Evolutionary conservation across 2,329 filamentous ascomycete species (phyloP).

Genomic region (Lasiodiplodia sp.): DNA sequence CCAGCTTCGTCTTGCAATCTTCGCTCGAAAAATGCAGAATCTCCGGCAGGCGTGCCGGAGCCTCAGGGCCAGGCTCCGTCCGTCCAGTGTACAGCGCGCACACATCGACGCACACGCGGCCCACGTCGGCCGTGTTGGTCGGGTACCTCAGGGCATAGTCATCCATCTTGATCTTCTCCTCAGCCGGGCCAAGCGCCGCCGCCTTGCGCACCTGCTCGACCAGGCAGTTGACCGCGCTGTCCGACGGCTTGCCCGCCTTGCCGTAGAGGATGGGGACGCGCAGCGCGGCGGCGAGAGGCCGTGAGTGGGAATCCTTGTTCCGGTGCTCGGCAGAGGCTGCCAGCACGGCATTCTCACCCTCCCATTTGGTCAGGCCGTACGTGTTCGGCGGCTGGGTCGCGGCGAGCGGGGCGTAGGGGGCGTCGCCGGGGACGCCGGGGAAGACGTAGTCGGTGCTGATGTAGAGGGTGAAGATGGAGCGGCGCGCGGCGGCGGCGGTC

Average conservation of each 20-base stretch:
- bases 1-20: constrained; percentile 86
- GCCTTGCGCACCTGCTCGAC: constrained; percentile 72
- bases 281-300: constrained; percentile 71
- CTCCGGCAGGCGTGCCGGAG: constrained; percentile 64
- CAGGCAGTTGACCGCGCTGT: constrained; percentile 84
- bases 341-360: constrained; percentile 75
- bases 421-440: constrained; percentile 75
- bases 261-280: constrained; percentile 88
- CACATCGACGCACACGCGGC: constrained; percentile 77
- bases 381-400: constrained; percentile 76
- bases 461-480: constrained; percentile 72
- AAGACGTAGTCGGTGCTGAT: constrained; percentile 88
- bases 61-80: constrained; percentile 32
- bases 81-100: constrained; percentile 66
- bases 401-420: constrained; percentile 76
- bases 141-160: constrained; percentile 86
- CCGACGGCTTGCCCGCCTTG: constrained; percentile 70
- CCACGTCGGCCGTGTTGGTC: constrained; percentile 88
- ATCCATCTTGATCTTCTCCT: constrained; percentile 76
- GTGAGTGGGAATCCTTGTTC: constrained; percentile 52
- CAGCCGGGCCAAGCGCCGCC: constrained; percentile 68
- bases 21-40: constrained; percentile 88
- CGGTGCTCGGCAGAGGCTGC: constrained; percentile 55
- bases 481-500: constrained; percentile 69
- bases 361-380: constrained; percentile 77